A percentile compares a stretch with the other conserved stretches of the same genome.
Evolutionary conservation across 257 asterid genomes (phyloP).

Genomic region (Capsicum baccatum): DNA sequence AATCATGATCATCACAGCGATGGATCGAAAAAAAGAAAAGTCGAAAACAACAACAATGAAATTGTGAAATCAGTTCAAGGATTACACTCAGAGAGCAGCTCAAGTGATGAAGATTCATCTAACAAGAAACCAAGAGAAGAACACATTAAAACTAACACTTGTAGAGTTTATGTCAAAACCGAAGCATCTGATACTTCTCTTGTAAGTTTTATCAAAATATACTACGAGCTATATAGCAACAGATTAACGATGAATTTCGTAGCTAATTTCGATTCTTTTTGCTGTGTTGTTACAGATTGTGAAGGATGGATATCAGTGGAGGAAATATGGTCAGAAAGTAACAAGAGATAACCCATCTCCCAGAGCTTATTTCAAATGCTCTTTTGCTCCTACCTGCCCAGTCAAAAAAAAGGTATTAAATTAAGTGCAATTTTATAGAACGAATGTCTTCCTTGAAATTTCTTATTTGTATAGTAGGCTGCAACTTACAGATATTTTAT

Average conservation of each 20-base stretch:
- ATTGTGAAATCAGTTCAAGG: conserved; percentile 24
- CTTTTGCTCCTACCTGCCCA: conserved; percentile 90
- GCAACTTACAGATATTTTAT: not conserved
- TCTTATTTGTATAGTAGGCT: not conserved
- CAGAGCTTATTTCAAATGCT: conserved; percentile 94
- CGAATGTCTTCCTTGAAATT: not conserved
- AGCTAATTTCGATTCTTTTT: not conserved
- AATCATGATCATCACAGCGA: conserved; percentile 6
- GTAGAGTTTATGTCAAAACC: conserved; percentile 55
- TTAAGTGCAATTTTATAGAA: not conserved
- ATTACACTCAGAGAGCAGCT: conserved; percentile 64
- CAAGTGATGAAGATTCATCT: conserved; percentile 74
- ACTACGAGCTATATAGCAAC: not conserved
- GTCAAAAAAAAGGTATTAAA: conserved; percentile 83
- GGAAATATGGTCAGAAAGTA: conserved; percentile 96
- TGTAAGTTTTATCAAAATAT: conserved; percentile 49
- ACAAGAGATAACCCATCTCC: conserved; percentile 94
- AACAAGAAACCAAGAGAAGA: conserved; percentile 62
- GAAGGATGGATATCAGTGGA: conserved; percentile 93
- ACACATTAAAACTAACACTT: conserved; percentile 64
- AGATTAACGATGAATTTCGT: no score
- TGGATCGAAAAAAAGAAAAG: conserved; percentile 66
- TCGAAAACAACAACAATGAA: conserved; percentile 44
- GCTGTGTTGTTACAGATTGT: conserved; percentile 56
- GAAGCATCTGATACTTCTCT: conserved; percentile 91